phyloP scores from a whole-genome alignment of 2,329 filamentous ascomycete genomes.

The Aspergillus tamarii region DNA sequence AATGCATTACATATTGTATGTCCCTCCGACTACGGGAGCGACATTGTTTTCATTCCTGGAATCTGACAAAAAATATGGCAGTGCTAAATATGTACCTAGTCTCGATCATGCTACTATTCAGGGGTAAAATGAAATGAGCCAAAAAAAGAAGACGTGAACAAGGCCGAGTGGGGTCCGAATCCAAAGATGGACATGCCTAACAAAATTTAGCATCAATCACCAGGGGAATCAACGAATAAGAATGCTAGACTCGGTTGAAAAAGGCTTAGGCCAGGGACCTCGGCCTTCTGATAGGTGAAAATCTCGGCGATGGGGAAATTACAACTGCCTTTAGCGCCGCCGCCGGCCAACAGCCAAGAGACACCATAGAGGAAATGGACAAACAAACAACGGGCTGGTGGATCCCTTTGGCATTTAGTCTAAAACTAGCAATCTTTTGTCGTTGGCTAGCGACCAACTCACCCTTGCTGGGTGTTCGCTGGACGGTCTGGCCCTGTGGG shows the following conservation, averaged over 20 bases:
- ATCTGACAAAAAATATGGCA: background rate
- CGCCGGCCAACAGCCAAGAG: constrained; percentile 12
- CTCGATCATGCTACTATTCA: background rate
- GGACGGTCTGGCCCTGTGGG: constrained; percentile 21
- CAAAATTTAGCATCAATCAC: constrained; percentile 5
- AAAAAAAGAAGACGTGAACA: constrained; percentile 9
- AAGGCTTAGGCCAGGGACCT: constrained; percentile 17
- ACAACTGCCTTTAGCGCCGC: constrained; percentile 11
- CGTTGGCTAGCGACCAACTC: constrained; percentile 7
- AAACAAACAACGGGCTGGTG: constrained; percentile 18
- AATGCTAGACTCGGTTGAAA: background rate
- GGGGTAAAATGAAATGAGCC: constrained; percentile 7
- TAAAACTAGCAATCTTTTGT: constrained; percentile 10
- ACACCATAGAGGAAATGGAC: constrained; percentile 11
- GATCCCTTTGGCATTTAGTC: constrained; percentile 10
- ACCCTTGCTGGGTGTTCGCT: constrained; percentile 15
- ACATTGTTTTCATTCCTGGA: background rate
- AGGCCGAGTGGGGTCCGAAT: background rate
- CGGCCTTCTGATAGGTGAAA: constrained; percentile 15
- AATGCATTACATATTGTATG: background rate
- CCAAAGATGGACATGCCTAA: constrained; percentile 4
- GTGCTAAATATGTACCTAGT: background rate
- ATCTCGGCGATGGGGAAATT: constrained; percentile 11
- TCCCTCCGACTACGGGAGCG: background rate
- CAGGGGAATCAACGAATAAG: constrained; percentile 8